Evolutionary conservation across 495 filamentous ascomycete genomes (phyloP), one percentile per base, ranked within the genome.

Genomic region (Halenospora varia): DNA sequence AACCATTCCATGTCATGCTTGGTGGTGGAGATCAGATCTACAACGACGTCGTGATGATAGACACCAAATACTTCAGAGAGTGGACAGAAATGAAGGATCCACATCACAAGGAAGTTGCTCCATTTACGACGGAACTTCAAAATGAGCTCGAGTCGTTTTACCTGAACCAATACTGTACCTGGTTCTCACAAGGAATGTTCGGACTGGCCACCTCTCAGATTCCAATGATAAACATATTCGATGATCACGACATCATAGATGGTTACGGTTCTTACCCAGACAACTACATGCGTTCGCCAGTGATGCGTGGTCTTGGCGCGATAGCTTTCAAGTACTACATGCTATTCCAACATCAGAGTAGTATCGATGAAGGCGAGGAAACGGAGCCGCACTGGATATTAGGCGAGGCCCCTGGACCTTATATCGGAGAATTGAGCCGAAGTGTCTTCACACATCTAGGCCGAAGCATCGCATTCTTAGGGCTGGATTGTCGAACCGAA

Each of bases 311-410:
- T 2, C 70, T 98, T 40, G 94, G 94, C 10, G 86, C 86, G 48
- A 83, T 97, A 48, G 94, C 93, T 1, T 96, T 93, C 78, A 98
- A 97, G 68, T 97, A 97, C 66, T 98, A 98, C 66, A 84, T 98
- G 83, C 79, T 98, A 6, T 98, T 97, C 74, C 94, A 98, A 70
- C 94, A 98, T 65, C 94, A 98, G 69, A 94, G 86, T 63, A 76
- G 93, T 19, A 77, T 80, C 0, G 82, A 87, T 15, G 93, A 97
- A 70, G 87, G 82, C 0, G 83, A 92, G 61, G 73, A 81, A 55
- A 80, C 89, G 15, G 94, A 98, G 68, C 91, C 92, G 9, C 96
- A 88, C 68, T 98, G 95, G 95, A 69, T 92, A 24, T 75, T 97
- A 15, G 94, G 94, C 22, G 75, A 78, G 25, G 70, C 77, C 17